Evolutionary conservation across 176 grass and related monocot species (phyloP), one percentile per base, ranked within the genome.

Genomic region (Juncus effusus): DNA sequence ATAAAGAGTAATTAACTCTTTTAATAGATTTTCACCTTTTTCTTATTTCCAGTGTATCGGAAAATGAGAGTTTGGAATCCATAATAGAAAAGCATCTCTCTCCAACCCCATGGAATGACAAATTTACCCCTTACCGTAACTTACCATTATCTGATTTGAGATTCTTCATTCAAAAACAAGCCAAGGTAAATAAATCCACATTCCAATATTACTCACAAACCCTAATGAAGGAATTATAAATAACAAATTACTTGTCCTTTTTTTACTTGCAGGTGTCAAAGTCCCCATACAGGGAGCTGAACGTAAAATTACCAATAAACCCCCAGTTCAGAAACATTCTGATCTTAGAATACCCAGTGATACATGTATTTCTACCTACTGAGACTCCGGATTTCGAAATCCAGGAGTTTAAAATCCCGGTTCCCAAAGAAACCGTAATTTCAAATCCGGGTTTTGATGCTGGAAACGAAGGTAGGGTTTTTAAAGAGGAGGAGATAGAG

Each of bases 401-500:
- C 0, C 82, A 92, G 75, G 69, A 84, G 64, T 59, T 3, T 13
- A 28, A 16, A 57, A 82, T 58, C 15, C 81, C 40, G 12, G 59
- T 76, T 60, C 10, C 9, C 47, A 73, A 70, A 60, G 65, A 69
- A 55, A 71, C 44, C 2, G 44, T 0, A 9, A 47, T 9, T 47
- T 47, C 44, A 47, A 47, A 6, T 47, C 44, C 44, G 2, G 44
- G 9, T 47, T 9, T 47, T 47, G 44, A 47, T 5, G 66, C 3
- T 2, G 69, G 76, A 41, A 69, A 13, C 60, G 79, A 86, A 77
- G 87, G 82, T 51, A 81, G 38, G 0, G 3, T 69, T 47, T 97
- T 91, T 79, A 73, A 74, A 28, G 93, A 86, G 72, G 93, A 97
- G 77, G 85, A 89, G 81, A 86, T 97, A 75, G 88, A 89, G 72